Evolutionary conservation across 805 yeast genomes (phyloP), one percentile per base, ranked within the genome.

Genomic region (Starmera caribaea): DNA sequence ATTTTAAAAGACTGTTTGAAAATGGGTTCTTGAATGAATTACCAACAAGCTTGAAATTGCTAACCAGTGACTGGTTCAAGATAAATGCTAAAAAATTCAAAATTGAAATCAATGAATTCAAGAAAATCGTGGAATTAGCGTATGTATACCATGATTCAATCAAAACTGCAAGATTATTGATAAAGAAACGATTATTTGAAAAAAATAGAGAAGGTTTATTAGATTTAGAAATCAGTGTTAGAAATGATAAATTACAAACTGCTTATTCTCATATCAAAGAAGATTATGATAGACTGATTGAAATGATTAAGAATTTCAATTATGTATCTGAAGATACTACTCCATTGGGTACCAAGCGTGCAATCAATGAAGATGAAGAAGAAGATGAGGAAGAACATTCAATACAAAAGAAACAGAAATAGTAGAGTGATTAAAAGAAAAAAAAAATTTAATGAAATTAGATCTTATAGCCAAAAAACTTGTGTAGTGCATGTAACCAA

Each of bases 131-230:
- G 5, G 98, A 92, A 55, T 80, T 92, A 86, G 68, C 74, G 1
- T 59, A 81, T 28, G 55, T 50, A 49, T 63, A 63, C 34, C 59
- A 60, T 42, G 64, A 66, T 7, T 61, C 76, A 15, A 38, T 45
- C 8, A 58, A 57, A 31, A 47, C 61, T 5, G 47, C 55, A 7
- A 64, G 92, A 39, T 52, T 79, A 27, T 71, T 73, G 46, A 80
- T 90, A 45, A 90, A 89, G 58, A 72, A 67, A 50, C 69, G 98
- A 42, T 61, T 92, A 21, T 90, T 69, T 54, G 69, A 75, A 41
- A 84, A 86, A 54, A 92, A 92, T 61, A 74, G 68, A 49, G 97
- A 89, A 41, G 88, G 87, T 0, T 66, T 92, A 40, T 61, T 59
- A 30, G 82, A 76, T 5, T 61, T 87, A 54, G 87, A 81, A 34